phyloP scores from a whole-genome alignment of 1,139 yeast genomes.

The Magnusiomyces starmeri region DNA sequence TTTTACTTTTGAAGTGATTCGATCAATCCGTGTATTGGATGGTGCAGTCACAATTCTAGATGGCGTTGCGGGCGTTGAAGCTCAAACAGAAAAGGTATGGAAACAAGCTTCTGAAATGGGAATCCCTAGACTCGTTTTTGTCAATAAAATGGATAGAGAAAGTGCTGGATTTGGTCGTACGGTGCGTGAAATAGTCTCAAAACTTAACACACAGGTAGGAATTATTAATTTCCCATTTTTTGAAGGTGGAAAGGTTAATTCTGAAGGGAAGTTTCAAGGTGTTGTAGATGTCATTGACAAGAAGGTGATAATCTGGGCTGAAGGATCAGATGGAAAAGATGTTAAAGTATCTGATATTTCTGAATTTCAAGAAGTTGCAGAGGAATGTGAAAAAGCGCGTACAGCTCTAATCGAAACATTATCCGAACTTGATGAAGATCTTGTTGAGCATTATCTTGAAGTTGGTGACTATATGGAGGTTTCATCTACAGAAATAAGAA shows the following conservation, averaged over 20 bases:
- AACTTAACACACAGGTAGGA: conserved; percentile 67
- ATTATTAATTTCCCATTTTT: conserved; percentile 77
- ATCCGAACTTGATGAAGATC: conserved; percentile 58
- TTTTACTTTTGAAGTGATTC: conserved; percentile 86
- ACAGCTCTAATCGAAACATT: conserved; percentile 77
- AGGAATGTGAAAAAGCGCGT: conserved; percentile 51
- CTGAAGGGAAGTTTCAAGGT: conserved; percentile 44
- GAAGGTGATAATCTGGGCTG: conserved; percentile 57
- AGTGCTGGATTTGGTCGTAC: conserved; percentile 95
- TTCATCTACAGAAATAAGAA: conserved; percentile 44
- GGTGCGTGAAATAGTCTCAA: conserved; percentile 74
- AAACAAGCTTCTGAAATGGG: conserved; percentile 62
- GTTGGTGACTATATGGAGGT: conserved; percentile 51
- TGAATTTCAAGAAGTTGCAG: conserved; percentile 33
- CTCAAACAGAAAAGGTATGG: conserved; percentile 98
- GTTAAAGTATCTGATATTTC: conserved; percentile 45
- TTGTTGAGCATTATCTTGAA: conserved; percentile 65
- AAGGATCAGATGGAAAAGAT: conserved; percentile 47
- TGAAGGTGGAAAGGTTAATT: conserved; percentile 34
- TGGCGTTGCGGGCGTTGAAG: conserved; percentile 97
- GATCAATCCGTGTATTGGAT: conserved; percentile 84
- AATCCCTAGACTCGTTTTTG: conserved; percentile 70
- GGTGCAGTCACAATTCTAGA: conserved; percentile 91
- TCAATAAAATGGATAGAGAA: conserved; percentile 92
- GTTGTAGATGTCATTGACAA: conserved; percentile 72